Evolutionary conservation across 1,284 basidiomycete genomes (phyloP).

Genomic region (Sporisorium sorghi): DNA sequence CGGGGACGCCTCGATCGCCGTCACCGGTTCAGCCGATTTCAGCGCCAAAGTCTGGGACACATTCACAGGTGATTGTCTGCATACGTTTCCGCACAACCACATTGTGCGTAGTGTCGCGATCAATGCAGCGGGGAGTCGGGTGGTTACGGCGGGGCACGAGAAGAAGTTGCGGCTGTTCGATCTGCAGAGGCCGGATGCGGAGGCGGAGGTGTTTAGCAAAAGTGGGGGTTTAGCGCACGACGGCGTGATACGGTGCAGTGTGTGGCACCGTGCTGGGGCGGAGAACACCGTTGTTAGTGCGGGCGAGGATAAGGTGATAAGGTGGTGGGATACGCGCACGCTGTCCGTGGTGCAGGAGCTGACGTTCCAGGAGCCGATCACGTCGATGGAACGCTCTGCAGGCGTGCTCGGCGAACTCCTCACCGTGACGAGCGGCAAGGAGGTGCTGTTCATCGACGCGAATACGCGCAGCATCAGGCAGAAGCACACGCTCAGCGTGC

Average conservation of each 20-base stretch:
- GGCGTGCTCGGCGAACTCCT: slow-evolving; percentile 85
- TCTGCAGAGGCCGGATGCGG: slow-evolving; percentile 77
- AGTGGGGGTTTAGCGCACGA: slow-evolving; percentile 75
- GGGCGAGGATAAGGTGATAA: slow-evolving; percentile 86
- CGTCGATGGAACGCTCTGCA: slow-evolving; percentile 84
- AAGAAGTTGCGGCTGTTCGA: slow-evolving; percentile 97
- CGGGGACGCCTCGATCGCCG: slow-evolving; percentile 77
- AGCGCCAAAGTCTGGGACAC: slow-evolving; percentile 99
- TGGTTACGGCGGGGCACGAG: slow-evolving; percentile 94
- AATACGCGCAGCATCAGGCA: slow-evolving; percentile 41
- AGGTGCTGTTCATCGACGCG: slow-evolving; percentile 80
- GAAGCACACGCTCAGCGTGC: slow-evolving; percentile 61
- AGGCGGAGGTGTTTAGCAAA: slow-evolving; percentile 79
- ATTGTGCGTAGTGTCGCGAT: slow-evolving; percentile 95
- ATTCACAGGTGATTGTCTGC: slow-evolving; percentile 83
- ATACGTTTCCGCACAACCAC: slow-evolving; percentile 96
- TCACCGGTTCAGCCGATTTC: slow-evolving; percentile 95
- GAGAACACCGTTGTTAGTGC: slow-evolving; percentile 83
- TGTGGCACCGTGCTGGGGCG: slow-evolving; percentile 77
- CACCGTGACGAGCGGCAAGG: slow-evolving; percentile 89
- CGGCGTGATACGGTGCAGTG: slow-evolving; percentile 88
- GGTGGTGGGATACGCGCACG: slow-evolving; percentile 96
- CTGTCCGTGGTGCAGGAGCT: slow-evolving; percentile 79
- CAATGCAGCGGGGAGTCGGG: slow-evolving; percentile 76
- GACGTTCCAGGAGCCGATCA: slow-evolving; percentile 82